These are phyloP conservation scores for Podaxis carcinomalis DNA, from an alignment of 768 basidiomycete species.

Conservation along the genomic window DNA sequence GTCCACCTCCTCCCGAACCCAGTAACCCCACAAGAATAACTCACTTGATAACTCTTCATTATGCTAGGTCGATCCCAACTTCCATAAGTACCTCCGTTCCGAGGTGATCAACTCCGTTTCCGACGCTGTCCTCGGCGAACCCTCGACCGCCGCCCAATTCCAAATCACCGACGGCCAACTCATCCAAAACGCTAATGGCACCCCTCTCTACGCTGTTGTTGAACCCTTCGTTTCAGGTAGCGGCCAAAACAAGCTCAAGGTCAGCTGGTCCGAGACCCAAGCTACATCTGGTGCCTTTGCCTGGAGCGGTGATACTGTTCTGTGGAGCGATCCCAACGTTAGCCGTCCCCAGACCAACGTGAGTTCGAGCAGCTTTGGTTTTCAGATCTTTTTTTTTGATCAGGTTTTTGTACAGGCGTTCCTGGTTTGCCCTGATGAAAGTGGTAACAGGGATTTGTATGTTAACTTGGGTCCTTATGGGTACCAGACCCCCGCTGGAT, in stretches of 20 bases:
- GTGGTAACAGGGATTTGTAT: conserved; percentile 38
- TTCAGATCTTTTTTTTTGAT: conserved; percentile 4
- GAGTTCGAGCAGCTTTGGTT: conserved; percentile 16
- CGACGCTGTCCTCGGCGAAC: conserved; percentile 47
- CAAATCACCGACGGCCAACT: conserved; percentile 52
- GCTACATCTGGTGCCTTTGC: conserved; percentile 46
- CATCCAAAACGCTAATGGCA: conserved; percentile 41
- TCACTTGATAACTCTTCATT: neutral
- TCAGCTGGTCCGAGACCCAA: conserved; percentile 45
- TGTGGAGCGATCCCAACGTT: conserved; percentile 50
- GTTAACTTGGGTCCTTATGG: conserved; percentile 52
- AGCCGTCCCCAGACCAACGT: conserved; percentile 49
- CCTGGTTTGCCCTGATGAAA: conserved; percentile 51
- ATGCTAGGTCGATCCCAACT: conserved; percentile 48
- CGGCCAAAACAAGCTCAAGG: conserved; percentile 38
- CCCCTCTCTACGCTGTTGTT: conserved; percentile 45
- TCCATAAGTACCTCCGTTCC: conserved; percentile 59
- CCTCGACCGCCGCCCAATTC: conserved; percentile 53
- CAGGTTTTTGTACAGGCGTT: conserved; percentile 33
- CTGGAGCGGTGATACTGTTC: conserved; percentile 55
- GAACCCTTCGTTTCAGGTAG: conserved; percentile 40
- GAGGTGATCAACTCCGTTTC: conserved; percentile 37
- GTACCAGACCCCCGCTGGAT: conserved; percentile 55
- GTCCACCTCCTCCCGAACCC: neutral
- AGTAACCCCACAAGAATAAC: neutral